These are phyloP conservation scores for Albugo candida DNA, from an alignment of 352 stramenopile species.

Conservation along the genomic window DNA sequence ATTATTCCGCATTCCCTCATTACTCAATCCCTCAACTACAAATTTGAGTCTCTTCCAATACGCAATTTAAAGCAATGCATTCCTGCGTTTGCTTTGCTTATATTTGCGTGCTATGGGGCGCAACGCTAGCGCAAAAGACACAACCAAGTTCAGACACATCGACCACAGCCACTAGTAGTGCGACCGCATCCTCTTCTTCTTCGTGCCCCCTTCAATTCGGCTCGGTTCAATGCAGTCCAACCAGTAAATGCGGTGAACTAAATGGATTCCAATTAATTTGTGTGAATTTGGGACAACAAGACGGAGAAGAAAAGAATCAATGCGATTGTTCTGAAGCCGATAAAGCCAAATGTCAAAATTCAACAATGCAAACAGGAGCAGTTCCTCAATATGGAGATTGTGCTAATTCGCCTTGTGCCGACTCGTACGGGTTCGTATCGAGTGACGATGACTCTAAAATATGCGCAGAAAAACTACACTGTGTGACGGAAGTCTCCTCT, in stretches of 20 bases:
- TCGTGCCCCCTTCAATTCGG: slow-evolving; percentile 51
- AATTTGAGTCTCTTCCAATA: no score
- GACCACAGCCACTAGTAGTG: slow-evolving; percentile 31
- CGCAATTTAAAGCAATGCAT: no score
- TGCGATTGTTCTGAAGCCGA: slow-evolving; percentile 31
- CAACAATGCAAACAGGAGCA: slow-evolving; percentile 13
- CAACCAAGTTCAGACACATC: slow-evolving; percentile 17
- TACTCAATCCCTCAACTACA: no score
- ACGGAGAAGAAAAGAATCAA: slow-evolving; percentile 44
- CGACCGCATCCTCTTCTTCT: slow-evolving; percentile 45
- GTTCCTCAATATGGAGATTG: slow-evolving; percentile 52
- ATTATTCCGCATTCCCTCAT: no score
- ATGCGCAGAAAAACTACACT: slow-evolving; percentile 53
- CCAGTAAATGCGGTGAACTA: slow-evolving; percentile 29
- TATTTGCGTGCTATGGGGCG: no score
- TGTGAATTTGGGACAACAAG: slow-evolving; percentile 28
- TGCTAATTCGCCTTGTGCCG: slow-evolving; percentile 24
- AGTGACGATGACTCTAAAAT: slow-evolving; percentile 24
- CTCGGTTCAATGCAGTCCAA: slow-evolving; percentile 27
- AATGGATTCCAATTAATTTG: slow-evolving; percentile 56
- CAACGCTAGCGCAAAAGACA: slow-evolving; percentile 27
- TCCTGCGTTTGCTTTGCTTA: no score
- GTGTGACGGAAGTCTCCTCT: slow-evolving; percentile 48
- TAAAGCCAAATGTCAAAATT: slow-evolving; percentile 26
- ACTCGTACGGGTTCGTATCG: slow-evolving; percentile 48